phyloP scores from a whole-genome alignment of 768 basidiomycete species.

The Agaricus subrufescens region DNA sequence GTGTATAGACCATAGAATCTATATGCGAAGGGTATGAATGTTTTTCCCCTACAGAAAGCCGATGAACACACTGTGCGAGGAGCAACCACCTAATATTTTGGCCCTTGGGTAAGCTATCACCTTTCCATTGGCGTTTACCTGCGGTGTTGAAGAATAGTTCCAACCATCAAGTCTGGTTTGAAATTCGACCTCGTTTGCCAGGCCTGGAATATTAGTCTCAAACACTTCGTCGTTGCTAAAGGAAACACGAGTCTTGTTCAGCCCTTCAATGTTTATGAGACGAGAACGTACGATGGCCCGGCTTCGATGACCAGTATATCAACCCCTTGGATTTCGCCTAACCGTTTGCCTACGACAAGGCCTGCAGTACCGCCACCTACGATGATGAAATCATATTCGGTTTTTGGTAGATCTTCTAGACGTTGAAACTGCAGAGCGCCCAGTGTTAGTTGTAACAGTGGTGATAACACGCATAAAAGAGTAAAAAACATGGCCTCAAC shows the following conservation, averaged over 20 bases:
- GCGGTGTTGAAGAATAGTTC: slow-evolving; percentile 13
- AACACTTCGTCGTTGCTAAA: slow-evolving; percentile 4
- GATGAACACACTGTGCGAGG: slow-evolving; percentile 11
- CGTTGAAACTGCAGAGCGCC: slow-evolving; percentile 1
- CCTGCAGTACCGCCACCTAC: slow-evolving; percentile 10
- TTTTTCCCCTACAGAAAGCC: no score
- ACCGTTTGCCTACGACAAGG: slow-evolving; percentile 6
- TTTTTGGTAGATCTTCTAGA: not conserved
- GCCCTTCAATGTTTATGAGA: no score
- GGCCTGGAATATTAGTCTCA: not conserved
- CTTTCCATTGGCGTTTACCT: slow-evolving; percentile 8
- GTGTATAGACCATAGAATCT: slow-evolving; percentile 27
- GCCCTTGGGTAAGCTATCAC: slow-evolving; percentile 1
- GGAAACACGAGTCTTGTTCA: no score
- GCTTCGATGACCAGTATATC: slow-evolving; percentile 13
- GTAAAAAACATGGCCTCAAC: not conserved
- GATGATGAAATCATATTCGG: slow-evolving; percentile 5
- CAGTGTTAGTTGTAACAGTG: not conserved
- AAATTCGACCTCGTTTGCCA: not conserved
- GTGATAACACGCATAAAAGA: not conserved
- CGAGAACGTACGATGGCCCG: slow-evolving; percentile 9
- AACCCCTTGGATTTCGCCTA: slow-evolving; percentile 5
- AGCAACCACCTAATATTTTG: slow-evolving; percentile 10
- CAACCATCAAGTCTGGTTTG: slow-evolving; percentile 6
- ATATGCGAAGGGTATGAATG: no score